Evolutionary conservation across 208 protist species (phyloP).

Genomic region (Acanthamoeba sp.): DNA sequence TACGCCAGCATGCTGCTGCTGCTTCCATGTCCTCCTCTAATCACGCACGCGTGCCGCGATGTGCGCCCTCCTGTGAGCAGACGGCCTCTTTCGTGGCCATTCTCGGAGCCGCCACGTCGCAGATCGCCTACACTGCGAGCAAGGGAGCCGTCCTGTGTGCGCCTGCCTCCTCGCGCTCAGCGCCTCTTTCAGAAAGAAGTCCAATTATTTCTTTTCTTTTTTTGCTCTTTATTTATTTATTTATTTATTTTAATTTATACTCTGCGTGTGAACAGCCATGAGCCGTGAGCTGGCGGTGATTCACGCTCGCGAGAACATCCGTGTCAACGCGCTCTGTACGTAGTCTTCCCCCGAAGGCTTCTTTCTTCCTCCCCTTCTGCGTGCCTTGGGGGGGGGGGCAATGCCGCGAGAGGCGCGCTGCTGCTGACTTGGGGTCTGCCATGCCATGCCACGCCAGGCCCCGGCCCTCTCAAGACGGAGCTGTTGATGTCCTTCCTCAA

Average conservation of each 20-base stretch:
- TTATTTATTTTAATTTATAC: no score
- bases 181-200: neutral
- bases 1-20: neutral
- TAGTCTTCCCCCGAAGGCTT: neutral
- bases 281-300: constrained; percentile 88
- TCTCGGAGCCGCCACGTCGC: constrained; percentile 89
- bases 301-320: constrained; percentile 88
- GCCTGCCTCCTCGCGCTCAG: neutral
- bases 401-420: no score
- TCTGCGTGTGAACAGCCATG: constrained; percentile 73
- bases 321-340: constrained; percentile 88
- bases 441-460: constrained; percentile 51
- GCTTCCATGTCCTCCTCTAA: no score
- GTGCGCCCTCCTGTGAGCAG: no score
- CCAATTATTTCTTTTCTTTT: no score
- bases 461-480: constrained; percentile 89
- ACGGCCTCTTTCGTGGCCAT: constrained; percentile 90
- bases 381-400: no score
- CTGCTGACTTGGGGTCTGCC: neutral
- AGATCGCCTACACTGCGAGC: constrained; percentile 89
- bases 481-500: constrained; percentile 89
- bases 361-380: neutral
- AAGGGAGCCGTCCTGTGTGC: constrained; percentile 88
- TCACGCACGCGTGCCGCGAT: no score
- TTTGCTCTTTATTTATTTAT: no score